phyloP scores from a whole-genome alignment of 1,139 yeast species.

The Pneumocystis sp. region DNA sequence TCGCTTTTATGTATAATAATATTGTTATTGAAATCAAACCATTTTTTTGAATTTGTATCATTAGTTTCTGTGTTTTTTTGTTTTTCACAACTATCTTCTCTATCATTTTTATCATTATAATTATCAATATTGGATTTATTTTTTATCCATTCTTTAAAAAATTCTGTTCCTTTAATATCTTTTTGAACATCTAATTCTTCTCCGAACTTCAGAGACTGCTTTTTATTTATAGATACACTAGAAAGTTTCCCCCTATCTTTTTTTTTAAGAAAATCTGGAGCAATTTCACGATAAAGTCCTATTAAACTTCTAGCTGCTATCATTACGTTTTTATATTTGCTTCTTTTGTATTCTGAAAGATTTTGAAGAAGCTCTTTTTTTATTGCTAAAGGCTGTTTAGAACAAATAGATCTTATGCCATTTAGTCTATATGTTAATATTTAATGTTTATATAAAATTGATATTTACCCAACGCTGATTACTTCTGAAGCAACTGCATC shows the following conservation, averaged over 20 bases:
- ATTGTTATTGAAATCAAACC: constrained; percentile 37
- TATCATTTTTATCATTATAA: constrained; percentile 25
- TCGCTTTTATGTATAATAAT: constrained; percentile 18
- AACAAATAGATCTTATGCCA: constrained; percentile 78
- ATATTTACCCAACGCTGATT: constrained; percentile 67
- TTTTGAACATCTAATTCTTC: constrained; percentile 43
- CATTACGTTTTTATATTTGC: constrained; percentile 83
- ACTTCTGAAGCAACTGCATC: constrained; percentile 98
- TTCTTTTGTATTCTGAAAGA: constrained; percentile 75
- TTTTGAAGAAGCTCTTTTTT: constrained; percentile 78
- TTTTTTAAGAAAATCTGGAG: constrained; percentile 82
- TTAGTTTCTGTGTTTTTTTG: constrained; percentile 21
- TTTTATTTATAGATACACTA: constrained; percentile 49
- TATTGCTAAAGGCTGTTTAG: constrained; percentile 89
- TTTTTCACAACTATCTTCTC: constrained; percentile 33
- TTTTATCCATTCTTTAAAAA: constrained; percentile 54
- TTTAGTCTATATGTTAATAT: constrained; percentile 32
- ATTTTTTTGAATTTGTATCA: constrained; percentile 44
- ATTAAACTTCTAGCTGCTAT: constrained; percentile 90
- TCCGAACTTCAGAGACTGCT: constrained; percentile 39
- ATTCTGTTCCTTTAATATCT: constrained; percentile 79
- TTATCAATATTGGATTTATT: constrained; percentile 32
- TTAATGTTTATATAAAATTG: neutral
- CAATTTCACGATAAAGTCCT: constrained; percentile 75
- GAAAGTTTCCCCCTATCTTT: constrained; percentile 91